phyloP scores from a whole-genome alignment of 1,284 basidiomycete genomes.

The Austropuccinia psidii region DNA sequence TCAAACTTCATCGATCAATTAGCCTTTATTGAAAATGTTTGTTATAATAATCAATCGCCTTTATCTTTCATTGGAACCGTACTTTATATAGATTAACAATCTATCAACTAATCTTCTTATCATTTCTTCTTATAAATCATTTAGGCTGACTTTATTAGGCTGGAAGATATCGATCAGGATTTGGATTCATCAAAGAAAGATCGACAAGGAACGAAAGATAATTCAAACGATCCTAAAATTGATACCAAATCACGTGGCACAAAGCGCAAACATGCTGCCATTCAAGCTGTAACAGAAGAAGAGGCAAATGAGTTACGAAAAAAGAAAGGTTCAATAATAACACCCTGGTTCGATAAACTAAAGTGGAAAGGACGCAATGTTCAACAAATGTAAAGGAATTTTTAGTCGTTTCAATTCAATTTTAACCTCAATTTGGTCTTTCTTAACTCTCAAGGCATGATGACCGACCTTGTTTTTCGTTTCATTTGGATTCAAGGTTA shows the following conservation, averaged over 20 bases:
- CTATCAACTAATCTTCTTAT: no score
- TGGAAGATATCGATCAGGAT: slow-evolving; percentile 11
- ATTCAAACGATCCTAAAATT: neutral
- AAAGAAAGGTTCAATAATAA: slow-evolving; percentile 19
- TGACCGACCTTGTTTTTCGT: neutral
- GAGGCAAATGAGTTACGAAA: slow-evolving; percentile 18
- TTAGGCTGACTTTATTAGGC: slow-evolving; percentile 18
- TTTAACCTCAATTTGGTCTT: no score
- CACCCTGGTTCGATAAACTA: slow-evolving; percentile 9
- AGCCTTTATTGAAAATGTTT: no score
- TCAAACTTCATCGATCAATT: no score
- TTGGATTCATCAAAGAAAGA: neutral
- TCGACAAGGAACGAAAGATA: neutral
- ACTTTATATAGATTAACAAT: no score
- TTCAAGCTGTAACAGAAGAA: neutral
- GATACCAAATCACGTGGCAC: neutral
- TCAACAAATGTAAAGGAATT: slow-evolving; percentile 18
- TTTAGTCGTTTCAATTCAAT: no score
- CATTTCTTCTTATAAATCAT: no score
- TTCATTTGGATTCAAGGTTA: slow-evolving; percentile 53
- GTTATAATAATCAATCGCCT: no score
- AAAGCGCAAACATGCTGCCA: neutral
- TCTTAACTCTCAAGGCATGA: neutral
- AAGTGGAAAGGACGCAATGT: slow-evolving; percentile 18
- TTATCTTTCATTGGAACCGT: no score